Base-by-base conservation (phyloP, 805 yeast genomes). In the Myxozyma melibiosi region DNA sequence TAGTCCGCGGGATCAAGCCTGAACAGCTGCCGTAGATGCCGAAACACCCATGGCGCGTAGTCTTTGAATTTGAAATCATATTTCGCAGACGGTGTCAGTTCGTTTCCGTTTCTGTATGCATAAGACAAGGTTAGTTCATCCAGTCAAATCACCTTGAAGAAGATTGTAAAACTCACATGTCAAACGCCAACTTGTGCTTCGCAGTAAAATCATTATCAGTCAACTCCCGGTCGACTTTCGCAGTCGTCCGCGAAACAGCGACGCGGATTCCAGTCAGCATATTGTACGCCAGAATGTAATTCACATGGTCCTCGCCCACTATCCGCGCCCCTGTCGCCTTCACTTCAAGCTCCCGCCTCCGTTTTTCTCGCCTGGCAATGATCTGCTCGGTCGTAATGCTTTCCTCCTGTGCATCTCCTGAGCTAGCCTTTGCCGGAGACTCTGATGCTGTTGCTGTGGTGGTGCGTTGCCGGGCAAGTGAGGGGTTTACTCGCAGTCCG, bases 201-300 rank as follows among this genome's bases (percentile, higher is more conserved):
- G 81, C 74, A 33, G 73, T 75, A 70, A 91, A 94, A 70, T 92
- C 97, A 14, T 75, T 78, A 48, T 83, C 85, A 1, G 78, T 79
- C 40, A 94, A 74, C 18, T 86, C 85, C 52, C 86, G 81, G 81
- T 89, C 87, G 9, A 86, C 78, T 35, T 96, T 95, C 0, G 97
- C 88, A 34, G 74, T 74, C 66, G 96, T 86, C 56, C 97, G 77
- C 2, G 96, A 89, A 0, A 94, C 98, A 0, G 97, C 91, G 7
- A 90, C 96, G 55, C 99, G 80, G 45, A 94, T 94, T 1, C 99
- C 99, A 0, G 98, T 91, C 56, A 95, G 79, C 97, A 94, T 92
- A 71, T 92, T 90, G 72, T 94, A 95, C 0, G 97, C 99, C 78
- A 92, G 84, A 27, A 90, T 88, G 67, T 86, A 94, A 71, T 91